phyloP scores from a whole-genome alignment of 164 flowering plant genomes.

The grape (Vitis vinifera) region DNA sequence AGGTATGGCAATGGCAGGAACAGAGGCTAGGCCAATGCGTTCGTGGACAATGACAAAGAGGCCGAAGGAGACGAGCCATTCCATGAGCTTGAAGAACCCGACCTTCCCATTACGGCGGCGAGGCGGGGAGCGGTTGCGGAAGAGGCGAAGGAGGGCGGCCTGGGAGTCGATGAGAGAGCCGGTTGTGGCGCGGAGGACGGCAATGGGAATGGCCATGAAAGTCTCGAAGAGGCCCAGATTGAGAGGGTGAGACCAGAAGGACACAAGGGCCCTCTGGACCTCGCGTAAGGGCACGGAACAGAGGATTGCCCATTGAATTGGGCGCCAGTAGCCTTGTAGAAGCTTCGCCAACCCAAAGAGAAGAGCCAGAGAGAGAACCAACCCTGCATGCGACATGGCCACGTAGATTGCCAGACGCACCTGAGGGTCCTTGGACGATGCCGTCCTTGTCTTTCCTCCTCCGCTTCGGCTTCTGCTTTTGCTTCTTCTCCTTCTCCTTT shows the following conservation, averaged over 20 bases:
- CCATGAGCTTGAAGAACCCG: constrained; percentile 7
- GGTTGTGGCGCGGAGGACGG: constrained; percentile 2
- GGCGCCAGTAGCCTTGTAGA: constrained; percentile 4
- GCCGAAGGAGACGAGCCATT: constrained; percentile 8
- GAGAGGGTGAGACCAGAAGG: constrained; percentile 11
- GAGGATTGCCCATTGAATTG: constrained; percentile 11
- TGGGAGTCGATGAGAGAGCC: constrained; percentile 3
- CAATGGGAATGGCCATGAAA: constrained; percentile 3
- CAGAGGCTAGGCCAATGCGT: neutral
- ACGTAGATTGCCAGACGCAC: neutral
- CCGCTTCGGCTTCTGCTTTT: too few relatives aligned
- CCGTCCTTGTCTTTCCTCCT: neutral
- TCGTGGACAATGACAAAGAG: constrained; percentile 7
- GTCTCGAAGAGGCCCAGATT: constrained; percentile 7
- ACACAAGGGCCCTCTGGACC: constrained; percentile 8
- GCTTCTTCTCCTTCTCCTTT: too few relatives aligned
- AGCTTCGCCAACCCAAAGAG: constrained; percentile 6
- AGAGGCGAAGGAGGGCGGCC: neutral
- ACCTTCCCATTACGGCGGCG: too few relatives aligned
- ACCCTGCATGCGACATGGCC: constrained; percentile 14
- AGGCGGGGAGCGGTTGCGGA: neutral
- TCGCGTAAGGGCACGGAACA: constrained; percentile 10
- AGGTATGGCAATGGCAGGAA: neutral
- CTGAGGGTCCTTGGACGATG: neutral
- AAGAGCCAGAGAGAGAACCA: constrained; percentile 2